Conservation (phyloP, 1,284 basidiomycete genomes). For the Apiotrichum sp. region DNA sequence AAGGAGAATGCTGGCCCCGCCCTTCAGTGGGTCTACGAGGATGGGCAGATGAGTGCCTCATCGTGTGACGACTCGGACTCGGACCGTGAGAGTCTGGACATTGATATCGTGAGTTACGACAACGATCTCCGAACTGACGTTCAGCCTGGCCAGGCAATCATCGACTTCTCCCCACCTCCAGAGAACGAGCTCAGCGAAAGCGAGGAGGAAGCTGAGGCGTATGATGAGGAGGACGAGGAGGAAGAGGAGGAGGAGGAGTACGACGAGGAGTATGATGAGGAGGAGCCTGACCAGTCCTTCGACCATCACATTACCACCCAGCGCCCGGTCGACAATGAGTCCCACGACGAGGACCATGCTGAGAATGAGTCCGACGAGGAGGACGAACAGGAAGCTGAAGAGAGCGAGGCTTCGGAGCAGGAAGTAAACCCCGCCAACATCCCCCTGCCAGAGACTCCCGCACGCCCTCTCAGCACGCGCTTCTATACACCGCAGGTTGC, state of each 20-base stretch:
- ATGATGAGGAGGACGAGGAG: conserved; percentile 4
- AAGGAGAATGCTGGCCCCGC: conserved; percentile 15
- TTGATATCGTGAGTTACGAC: conserved; percentile 30
- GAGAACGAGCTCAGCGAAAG: conserved; percentile 6
- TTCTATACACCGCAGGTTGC: conserved; percentile 38
- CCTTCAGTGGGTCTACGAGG: conserved; percentile 30
- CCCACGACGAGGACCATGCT: too few species aligned
- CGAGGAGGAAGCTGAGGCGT: conserved; percentile 3
- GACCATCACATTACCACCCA: too few species aligned
- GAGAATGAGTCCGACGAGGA: too few species aligned
- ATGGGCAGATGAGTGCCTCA: conserved; percentile 17
- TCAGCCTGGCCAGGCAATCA: conserved; percentile 24
- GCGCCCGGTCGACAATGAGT: too few species aligned
- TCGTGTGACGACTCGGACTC: conserved; percentile 32
- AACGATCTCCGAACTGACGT: neutral
- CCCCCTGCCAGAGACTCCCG: neutral
- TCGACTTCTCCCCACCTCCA: conserved; percentile 11
- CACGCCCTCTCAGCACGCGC: conserved; percentile 5
- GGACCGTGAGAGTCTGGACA: conserved; percentile 29
- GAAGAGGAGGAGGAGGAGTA: conserved; percentile 9
- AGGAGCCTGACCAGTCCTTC: neutral
- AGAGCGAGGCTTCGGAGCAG: too few species aligned
- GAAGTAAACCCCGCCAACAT: neutral
- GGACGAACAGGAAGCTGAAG: neutral
- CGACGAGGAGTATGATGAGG: conserved; percentile 1